Evolutionary conservation across 495 filamentous ascomycete genomes (phyloP), one percentile per base, ranked within the genome.

Genomic region (Podospora appendiculata): DNA sequence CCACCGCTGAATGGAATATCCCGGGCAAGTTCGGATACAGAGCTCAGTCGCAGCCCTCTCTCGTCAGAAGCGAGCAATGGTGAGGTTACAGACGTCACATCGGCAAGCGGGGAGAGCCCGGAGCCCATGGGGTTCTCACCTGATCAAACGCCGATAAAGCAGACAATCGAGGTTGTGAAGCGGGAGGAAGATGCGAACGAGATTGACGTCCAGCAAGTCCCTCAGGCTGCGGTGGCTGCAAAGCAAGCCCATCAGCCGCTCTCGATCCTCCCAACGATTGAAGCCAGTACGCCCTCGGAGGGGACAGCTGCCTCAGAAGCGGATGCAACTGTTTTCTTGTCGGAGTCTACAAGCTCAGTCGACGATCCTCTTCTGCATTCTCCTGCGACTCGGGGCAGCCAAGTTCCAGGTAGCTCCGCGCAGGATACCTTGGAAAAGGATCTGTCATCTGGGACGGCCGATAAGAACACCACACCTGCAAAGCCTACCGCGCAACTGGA

Each of bases 51-150:
- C 8, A 69, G 61, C 39, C 56, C 59, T 8, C 48, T 51, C 8
- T 59, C 59, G 10, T 67, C 66, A 0, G 58, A 58, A 6, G 53
- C 49, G 6, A 57, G 48, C 0, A 67, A 67, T 39, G 58, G 60
- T 16, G 59, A 45, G 17, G 34, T 67, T 9, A 76, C 72, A 0
- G 71, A 73, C 39, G 68, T 49, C 6, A 76, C 73, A 7, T 67
- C 73, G 0, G 73, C 72, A 0, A 68, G 65, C 12, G 58, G 63
- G 8, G 72, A 73, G 19, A 59, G 62, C 32, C 65, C 70, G 8
- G 64, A 60, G 8, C 58, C 61, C 8, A 38, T 57, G 4, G 52
- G 70, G n/a, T 53, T 64, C 8, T 72, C 74, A 0, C 73, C 74
- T 3, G 60, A 59, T 6, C 51, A 60, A 4, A 70, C 69, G 3